Conservation (phyloP, 129 eudicot species). For the carrot (Daucus carota) region DNA sequence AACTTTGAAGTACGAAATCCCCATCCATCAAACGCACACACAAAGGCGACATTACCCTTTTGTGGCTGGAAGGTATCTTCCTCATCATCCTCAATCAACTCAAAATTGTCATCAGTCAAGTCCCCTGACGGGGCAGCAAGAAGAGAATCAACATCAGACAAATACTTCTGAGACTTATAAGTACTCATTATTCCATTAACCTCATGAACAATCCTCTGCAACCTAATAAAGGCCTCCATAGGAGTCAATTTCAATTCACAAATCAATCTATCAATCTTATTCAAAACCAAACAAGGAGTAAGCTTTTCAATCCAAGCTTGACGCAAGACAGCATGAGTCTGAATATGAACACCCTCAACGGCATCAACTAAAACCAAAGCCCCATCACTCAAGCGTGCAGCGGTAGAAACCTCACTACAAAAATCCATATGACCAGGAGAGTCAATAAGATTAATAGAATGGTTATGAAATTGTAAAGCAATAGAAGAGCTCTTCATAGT, state of each 20-base stretch:
- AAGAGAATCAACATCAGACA: constrained; percentile 89
- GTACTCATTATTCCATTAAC: constrained; percentile 83
- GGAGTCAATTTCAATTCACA: constrained; percentile 77
- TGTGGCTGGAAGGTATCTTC: constrained; percentile 95
- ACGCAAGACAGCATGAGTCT: constrained; percentile 89
- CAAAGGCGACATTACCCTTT: constrained; percentile 92
- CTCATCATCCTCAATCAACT: constrained; percentile 75
- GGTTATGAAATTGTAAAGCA: constrained; percentile 37
- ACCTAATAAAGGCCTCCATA: constrained; percentile 68
- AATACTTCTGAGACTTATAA: constrained; percentile 77
- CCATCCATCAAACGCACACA: constrained; percentile 96
- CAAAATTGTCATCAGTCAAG: constrained; percentile 39
- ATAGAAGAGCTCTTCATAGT: constrained; percentile 97
- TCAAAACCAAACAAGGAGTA: constrained; percentile 78
- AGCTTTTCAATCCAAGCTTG: constrained; percentile 98
- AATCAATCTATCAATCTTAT: constrained; percentile 93
- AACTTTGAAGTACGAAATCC: constrained; percentile 70
- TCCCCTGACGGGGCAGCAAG: constrained; percentile 56
- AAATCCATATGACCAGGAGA: constrained; percentile 99
- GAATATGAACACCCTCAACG: constrained; percentile 96
- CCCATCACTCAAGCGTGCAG: constrained; percentile 91
- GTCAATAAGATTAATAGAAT: constrained; percentile 68
- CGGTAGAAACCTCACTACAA: constrained; percentile 96
- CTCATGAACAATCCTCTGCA: constrained; percentile 81
- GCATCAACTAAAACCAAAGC: constrained; percentile 93